A percentile compares a stretch with the other conserved stretches of the same genome.
Evolutionary conservation across 768 basidiomycete genomes (phyloP).

Genomic region (Aureoboletus auriporus): DNA sequence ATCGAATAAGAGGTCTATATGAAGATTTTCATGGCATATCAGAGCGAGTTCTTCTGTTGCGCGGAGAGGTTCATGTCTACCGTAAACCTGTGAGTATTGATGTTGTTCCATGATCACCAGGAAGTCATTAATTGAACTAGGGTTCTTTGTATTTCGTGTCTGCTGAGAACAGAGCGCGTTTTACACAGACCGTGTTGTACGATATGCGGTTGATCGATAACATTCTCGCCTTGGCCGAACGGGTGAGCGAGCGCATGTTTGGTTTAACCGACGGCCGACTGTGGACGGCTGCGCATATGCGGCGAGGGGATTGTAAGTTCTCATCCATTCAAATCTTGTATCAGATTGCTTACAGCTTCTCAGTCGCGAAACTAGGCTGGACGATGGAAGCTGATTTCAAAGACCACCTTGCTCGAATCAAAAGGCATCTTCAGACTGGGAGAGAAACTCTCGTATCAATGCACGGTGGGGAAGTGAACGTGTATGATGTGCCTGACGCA

Average conservation of each 20-base stretch:
- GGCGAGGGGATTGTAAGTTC: constrained; percentile 37
- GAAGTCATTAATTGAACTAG: constrained; percentile 13
- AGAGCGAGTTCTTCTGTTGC: constrained; percentile 36
- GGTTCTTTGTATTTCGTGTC: constrained; percentile 34
- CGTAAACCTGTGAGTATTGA: constrained; percentile 35
- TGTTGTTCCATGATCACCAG: not conserved
- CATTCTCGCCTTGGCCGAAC: not conserved
- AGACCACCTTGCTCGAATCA: constrained; percentile 10
- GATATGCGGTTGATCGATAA: constrained; percentile 10
- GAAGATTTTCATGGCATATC: constrained; percentile 35
- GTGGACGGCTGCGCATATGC: constrained; percentile 29
- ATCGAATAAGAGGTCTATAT: constrained; percentile 33
- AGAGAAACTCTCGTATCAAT: constrained; percentile 15
- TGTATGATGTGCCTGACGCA: constrained; percentile 22
- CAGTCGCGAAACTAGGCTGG: constrained; percentile 32
- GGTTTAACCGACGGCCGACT: constrained; percentile 27
- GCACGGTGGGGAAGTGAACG: constrained; percentile 12
- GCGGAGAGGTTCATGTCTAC: constrained; percentile 34
- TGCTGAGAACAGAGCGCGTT: constrained; percentile 20
- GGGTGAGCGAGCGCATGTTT: constrained; percentile 31
- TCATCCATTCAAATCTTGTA: not conserved
- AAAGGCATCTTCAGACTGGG: constrained; percentile 18
- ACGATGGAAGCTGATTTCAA: constrained; percentile 29
- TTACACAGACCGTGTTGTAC: constrained; percentile 30
- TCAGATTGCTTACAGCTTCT: not conserved